These are phyloP conservation scores for Haematococcus lacustris DNA, from an alignment of 139 green algal genomes.

Conservation along the genomic window DNA sequence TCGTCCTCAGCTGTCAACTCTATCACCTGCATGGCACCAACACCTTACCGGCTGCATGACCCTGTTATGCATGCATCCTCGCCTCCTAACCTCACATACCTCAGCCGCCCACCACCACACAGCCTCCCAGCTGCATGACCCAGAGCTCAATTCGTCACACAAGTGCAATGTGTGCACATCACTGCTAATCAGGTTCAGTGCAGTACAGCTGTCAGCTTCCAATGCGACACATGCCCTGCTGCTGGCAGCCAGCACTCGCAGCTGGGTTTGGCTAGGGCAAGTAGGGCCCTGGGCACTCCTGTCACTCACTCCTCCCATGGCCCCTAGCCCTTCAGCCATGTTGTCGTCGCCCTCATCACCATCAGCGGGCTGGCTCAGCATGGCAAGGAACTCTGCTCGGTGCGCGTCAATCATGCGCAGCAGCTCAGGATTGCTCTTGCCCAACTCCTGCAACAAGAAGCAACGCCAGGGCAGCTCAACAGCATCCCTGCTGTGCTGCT, in stretches of 20 bases:
- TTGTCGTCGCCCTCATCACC: constrained; percentile 14
- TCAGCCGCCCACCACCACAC: constrained; percentile 9
- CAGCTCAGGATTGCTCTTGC: constrained; percentile 78
- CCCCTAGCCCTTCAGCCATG: constrained; percentile 19
- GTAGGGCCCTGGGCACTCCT: too few relatives aligned
- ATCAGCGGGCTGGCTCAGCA: constrained; percentile 47
- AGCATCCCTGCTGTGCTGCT: too few relatives aligned
- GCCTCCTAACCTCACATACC: constrained; percentile 3
- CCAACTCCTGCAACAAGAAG: constrained; percentile 73
- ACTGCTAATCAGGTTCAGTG: neutral
- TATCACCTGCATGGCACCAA: constrained; percentile 37
- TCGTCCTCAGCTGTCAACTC: constrained; percentile 71
- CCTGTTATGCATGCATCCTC: neutral
- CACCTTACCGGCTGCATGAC: constrained; percentile 4
- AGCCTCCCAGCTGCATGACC: neutral
- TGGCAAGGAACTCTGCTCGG: constrained; percentile 80
- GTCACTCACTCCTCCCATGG: constrained; percentile 9
- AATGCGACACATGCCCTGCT: constrained; percentile 7
- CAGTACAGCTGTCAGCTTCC: neutral
- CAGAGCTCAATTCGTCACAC: constrained; percentile 2
- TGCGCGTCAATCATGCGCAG: constrained; percentile 80
- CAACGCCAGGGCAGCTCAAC: too few relatives aligned
- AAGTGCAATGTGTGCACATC: neutral
- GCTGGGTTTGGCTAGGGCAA: too few relatives aligned
- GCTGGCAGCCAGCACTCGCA: neutral